phyloP scores from a whole-genome alignment of 2,329 filamentous ascomycete species.

The Stachybotrys echinatus region DNA sequence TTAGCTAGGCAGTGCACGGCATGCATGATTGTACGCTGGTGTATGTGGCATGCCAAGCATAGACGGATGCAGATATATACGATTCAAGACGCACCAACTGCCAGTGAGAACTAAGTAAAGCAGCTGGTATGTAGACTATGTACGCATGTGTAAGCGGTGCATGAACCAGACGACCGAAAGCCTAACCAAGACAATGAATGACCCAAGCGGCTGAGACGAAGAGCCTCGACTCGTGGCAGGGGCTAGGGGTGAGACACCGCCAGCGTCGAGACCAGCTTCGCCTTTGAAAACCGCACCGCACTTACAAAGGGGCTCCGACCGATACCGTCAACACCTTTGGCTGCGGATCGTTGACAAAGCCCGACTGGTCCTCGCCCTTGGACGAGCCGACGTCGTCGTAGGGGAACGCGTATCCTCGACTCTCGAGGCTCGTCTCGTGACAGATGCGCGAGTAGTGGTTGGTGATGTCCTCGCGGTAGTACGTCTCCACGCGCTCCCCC shows the following conservation, averaged over 20 bases:
- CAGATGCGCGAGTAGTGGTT: conserved; percentile 65
- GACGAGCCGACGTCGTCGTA: conserved; percentile 63
- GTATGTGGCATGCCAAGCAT: no score
- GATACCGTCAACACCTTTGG: conserved; percentile 52
- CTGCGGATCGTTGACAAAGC: conserved; percentile 52
- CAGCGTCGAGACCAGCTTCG: background rate
- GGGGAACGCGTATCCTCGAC: conserved; percentile 63
- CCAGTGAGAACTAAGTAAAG: no score
- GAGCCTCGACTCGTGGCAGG: no score
- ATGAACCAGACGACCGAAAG: no score
- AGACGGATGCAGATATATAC: no score
- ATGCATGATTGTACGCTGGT: no score
- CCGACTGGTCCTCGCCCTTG: conserved; percentile 54
- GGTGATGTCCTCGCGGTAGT: conserved; percentile 50
- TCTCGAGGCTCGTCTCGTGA: conserved; percentile 54
- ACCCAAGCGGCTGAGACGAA: no score
- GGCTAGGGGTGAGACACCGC: background rate
- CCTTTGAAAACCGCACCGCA: background rate
- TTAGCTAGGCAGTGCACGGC: no score
- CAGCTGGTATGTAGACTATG: no score
- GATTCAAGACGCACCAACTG: no score
- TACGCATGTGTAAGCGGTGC: no score
- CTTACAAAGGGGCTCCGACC: conserved; percentile 37
- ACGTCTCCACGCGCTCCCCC: conserved; percentile 39
- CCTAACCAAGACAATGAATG: no score